phyloP scores from a whole-genome alignment of 2,329 filamentous ascomycete genomes.

The Neoscytalidium dimidiatum region DNA sequence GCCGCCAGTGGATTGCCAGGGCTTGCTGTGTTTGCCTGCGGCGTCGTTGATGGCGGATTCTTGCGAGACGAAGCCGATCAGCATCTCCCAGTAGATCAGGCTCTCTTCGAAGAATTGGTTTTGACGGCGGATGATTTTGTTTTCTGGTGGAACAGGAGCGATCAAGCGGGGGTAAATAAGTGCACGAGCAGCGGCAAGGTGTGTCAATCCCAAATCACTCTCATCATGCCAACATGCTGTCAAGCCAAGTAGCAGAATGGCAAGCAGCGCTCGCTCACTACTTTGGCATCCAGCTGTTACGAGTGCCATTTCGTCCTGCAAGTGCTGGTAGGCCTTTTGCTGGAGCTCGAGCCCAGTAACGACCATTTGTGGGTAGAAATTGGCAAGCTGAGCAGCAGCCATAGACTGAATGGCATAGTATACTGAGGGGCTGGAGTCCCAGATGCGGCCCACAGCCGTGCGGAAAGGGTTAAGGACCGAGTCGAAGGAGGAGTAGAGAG shows the following conservation, averaged over 20 bases:
- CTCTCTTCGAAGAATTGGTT: constrained; percentile 58
- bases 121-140: constrained; percentile 35
- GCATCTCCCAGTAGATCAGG: constrained; percentile 61
- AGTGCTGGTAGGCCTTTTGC: constrained; percentile 53
- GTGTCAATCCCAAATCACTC: constrained; percentile 55
- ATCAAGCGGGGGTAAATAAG: constrained; percentile 48
- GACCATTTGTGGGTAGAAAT: constrained; percentile 57
- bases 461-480: constrained; percentile 63
- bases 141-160: constrained; percentile 28
- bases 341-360: constrained; percentile 54
- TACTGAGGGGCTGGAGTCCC: constrained; percentile 60
- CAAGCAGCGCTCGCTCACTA: constrained; percentile 57
- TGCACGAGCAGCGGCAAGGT: constrained; percentile 51
- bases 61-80: constrained; percentile 56
- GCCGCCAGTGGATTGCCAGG: neutral
- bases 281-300: constrained; percentile 42
- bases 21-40: neutral
- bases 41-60: constrained; percentile 25
- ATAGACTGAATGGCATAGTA: constrained; percentile 65
- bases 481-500: constrained; percentile 65
- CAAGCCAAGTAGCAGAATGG: constrained; percentile 60
- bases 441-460: constrained; percentile 58
- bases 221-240: constrained; percentile 63
- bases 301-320: constrained; percentile 51
- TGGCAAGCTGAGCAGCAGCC: constrained; percentile 62